Conservation (phyloP, 1,284 basidiomycete genomes). For the Farysia itapuensis region DNA sequence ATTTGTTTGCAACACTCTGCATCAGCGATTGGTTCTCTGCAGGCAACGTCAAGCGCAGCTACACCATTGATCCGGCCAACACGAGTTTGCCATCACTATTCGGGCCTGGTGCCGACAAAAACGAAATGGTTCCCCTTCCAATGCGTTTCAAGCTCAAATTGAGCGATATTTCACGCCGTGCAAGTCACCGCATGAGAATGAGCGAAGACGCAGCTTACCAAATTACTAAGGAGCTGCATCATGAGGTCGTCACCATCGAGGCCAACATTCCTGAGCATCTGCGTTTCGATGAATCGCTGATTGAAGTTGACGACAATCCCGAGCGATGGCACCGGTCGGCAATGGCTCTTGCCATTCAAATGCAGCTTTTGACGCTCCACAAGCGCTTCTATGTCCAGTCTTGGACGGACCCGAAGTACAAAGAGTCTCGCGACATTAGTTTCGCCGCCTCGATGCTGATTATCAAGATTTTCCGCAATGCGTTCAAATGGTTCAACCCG, state of each 20-base stretch:
- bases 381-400: conserved; percentile 53
- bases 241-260: conserved; percentile 37
- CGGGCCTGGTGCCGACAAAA: conserved; percentile 26
- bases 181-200: conserved; percentile 36
- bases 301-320: conserved; percentile 13
- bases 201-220: conserved; percentile 37
- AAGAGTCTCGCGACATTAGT: conserved; percentile 47
- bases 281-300: conserved; percentile 34
- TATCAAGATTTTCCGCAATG: conserved; percentile 44
- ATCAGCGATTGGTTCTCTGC: conserved; percentile 40
- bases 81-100: conserved; percentile 33
- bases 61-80: conserved; percentile 31
- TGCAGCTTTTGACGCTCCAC: conserved; percentile 32
- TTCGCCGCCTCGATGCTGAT: conserved; percentile 40
- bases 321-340: conserved; percentile 22
- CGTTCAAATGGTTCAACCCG: conserved; percentile 47
- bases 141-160: conserved; percentile 35
- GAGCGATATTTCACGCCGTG: conserved; percentile 31
- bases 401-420: conserved; percentile 44
- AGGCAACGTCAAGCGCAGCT: conserved; percentile 36
- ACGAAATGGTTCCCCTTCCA: conserved; percentile 18
- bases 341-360: conserved; percentile 22
- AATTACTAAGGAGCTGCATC: conserved; percentile 39
- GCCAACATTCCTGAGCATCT: conserved; percentile 26
- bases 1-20: conserved; percentile 34